Evolutionary conservation across 805 yeast species (phyloP), one percentile per base, ranked within the genome.

Genomic region (Zygoascus bituminiphila): DNA sequence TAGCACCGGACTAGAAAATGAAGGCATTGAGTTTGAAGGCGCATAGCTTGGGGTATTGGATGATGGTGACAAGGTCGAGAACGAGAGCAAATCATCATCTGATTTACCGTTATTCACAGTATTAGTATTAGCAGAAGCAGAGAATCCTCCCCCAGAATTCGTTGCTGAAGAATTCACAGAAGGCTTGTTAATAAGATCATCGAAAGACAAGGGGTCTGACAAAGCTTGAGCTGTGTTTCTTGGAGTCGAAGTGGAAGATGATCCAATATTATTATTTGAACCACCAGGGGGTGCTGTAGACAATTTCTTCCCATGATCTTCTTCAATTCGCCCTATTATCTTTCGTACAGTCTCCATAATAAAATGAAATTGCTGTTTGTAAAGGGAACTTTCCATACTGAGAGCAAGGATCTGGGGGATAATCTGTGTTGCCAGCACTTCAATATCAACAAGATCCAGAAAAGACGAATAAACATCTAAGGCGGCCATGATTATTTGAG

Each of bases 401-500:
- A 77, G 64, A 12, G 66, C 63, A 72, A 80, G 73, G 48, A 79
- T 62, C 38, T 73, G 70, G 0, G 86, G 84, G 9, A 80, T 51
- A 3, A 78, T 73, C 23, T 71, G 70, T n/a, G 71, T 71, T n/a
- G 84, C 73, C 15, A 77, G 64, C 1, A 63, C 63, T 41, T 77
- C 80, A 38, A 78, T 73, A 20, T 69, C 74, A 17, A 79, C 68
- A 9, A 75, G 62, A 17, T 51, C 52, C n/a, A 46, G 40, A 5
- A 66, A 46, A 1, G 64, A 51, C 14, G 58, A 55, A 56, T 77
- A 75, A 5, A 79, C 68, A 12, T 59, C 60, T 24, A 80, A 57
- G 3, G 79, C 69, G 22, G 75, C 69, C 56, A 70, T 61, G 39
- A 85, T 73, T 36, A 86, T 79, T 40, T 78, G 67, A 14, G 84